Percentiles rank a stretch among this genome's conserved stretches.
phyloP scores from a whole-genome alignment of 2,329 filamentous ascomycete genomes.

The Colletotrichum brevisporum region DNA sequence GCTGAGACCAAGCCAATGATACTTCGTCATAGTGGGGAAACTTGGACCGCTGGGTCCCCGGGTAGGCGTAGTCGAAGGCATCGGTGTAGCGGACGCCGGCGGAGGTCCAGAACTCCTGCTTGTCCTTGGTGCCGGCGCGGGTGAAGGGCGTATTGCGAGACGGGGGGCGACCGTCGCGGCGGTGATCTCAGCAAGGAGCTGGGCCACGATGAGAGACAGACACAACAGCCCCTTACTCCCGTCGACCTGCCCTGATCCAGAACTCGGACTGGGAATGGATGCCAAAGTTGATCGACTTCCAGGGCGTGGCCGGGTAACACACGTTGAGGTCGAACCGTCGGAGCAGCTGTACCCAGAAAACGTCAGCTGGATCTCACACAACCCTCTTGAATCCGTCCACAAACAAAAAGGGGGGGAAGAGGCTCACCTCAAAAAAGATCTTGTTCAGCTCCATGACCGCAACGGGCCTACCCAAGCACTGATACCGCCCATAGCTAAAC shows the following conservation, averaged over 20 bases:
- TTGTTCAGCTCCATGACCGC: conserved; percentile 57
- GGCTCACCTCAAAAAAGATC: conserved; percentile 56
- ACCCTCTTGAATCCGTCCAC: background rate
- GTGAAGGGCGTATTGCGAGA: conserved; percentile 41
- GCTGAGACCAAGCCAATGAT: too few relatives aligned
- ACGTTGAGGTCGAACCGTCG: conserved; percentile 49
- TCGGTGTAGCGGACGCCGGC: too few relatives aligned
- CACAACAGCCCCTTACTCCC: background rate
- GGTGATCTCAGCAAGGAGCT: conserved; percentile 61
- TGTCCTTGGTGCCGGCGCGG: too few relatives aligned
- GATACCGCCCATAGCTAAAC: conserved; percentile 55
- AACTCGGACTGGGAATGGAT: conserved; percentile 50
- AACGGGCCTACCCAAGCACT: conserved; percentile 54
- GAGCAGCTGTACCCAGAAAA: conserved; percentile 43
- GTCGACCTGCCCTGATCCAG: conserved; percentile 42
- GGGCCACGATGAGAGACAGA: conserved; percentile 39
- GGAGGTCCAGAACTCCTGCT: too few relatives aligned
- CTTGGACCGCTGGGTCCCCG: too few relatives aligned
- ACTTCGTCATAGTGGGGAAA: too few relatives aligned
- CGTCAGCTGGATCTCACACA: background rate
- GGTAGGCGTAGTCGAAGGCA: too few relatives aligned
- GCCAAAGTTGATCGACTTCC: conserved; percentile 49
- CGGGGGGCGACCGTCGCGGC: conserved; percentile 42
- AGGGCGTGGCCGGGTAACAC: conserved; percentile 49
- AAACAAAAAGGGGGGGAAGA: background rate